These are phyloP conservation scores for Lactifluus hygrophoroides DNA, from an alignment of 768 basidiomycete genomes.

Conservation along the genomic window DNA sequence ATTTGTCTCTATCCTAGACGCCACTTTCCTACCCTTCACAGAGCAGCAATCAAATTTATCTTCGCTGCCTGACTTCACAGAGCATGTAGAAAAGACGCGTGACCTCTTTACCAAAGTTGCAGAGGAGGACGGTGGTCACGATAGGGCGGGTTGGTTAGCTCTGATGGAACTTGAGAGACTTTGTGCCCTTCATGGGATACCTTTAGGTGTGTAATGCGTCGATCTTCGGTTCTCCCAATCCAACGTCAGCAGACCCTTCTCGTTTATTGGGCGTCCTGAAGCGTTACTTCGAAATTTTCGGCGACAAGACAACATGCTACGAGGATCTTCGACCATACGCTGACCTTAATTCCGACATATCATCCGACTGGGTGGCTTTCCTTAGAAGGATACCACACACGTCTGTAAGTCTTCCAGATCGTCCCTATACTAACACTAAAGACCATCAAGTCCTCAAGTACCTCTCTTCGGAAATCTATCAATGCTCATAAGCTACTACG, in stretches of 20 bases:
- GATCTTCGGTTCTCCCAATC: neutral
- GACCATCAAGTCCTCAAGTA: conserved; percentile 35
- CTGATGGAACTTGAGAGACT: conserved; percentile 70
- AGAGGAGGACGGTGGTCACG: conserved; percentile 56
- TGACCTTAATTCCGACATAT: conserved; percentile 38
- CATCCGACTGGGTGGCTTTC: conserved; percentile 45
- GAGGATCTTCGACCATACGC: conserved; percentile 76
- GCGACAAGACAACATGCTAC: conserved; percentile 78
- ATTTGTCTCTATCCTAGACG: conserved; percentile 66
- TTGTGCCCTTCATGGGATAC: conserved; percentile 38
- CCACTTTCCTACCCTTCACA: conserved; percentile 41
- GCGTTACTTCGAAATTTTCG: conserved; percentile 62
- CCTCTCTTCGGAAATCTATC: conserved; percentile 57
- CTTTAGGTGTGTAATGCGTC: conserved; percentile 32
- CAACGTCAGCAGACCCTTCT: conserved; percentile 33
- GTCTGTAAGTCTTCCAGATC: conserved; percentile 32
- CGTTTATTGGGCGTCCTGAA: conserved; percentile 44
- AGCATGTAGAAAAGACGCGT: conserved; percentile 36
- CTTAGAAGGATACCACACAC: conserved; percentile 39
- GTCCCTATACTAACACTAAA: neutral
- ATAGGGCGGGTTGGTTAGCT: conserved; percentile 67
- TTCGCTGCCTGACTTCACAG: conserved; percentile 26
- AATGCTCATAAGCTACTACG: conserved; percentile 73
- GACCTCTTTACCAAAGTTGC: conserved; percentile 49
- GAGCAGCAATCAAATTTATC: conserved; percentile 24